Percentiles rank a stretch among this genome's conserved stretches.
Conservation (phyloP, 176 grass and related monocot genomes). For the Triticum timopheevii region DNA sequence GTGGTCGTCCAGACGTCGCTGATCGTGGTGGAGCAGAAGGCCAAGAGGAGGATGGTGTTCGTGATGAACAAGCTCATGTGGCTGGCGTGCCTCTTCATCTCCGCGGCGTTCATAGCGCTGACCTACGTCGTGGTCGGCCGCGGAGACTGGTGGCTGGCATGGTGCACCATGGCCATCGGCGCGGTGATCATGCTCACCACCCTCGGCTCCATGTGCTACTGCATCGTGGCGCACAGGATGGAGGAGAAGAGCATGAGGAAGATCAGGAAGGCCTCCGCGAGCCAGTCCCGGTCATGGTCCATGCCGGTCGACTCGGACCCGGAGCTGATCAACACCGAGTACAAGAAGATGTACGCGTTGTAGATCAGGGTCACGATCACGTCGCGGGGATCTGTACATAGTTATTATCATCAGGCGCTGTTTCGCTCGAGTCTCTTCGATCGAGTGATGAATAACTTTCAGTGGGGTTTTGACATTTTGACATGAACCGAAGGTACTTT, state of each 20-base stretch:
- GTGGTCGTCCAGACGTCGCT: slow-evolving; percentile 88
- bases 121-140: slow-evolving; percentile 78
- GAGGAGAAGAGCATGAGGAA: slow-evolving; percentile 75
- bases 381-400: slow-evolving; percentile 28
- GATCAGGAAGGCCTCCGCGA: slow-evolving; percentile 55
- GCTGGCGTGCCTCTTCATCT: slow-evolving; percentile 88
- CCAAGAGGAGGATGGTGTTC: slow-evolving; percentile 88
- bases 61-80: slow-evolving; percentile 99
- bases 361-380: slow-evolving; percentile 28
- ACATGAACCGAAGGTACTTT: slow-evolving; percentile 1
- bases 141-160: slow-evolving; percentile 76
- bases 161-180: slow-evolving; percentile 89
- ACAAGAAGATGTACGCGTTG: slow-evolving; percentile 90
- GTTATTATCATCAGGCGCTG: neutral
- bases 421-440: slow-evolving; percentile 4
- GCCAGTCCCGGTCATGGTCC: slow-evolving; percentile 66
- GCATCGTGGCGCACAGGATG: slow-evolving; percentile 65
- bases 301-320: slow-evolving; percentile 57
- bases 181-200: slow-evolving; percentile 82
- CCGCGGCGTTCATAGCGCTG: slow-evolving; percentile 70
- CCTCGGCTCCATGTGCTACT: slow-evolving; percentile 85
- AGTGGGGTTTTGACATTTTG: neutral
- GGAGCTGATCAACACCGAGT: slow-evolving; percentile 76
- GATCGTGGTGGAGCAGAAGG: slow-evolving; percentile 89
- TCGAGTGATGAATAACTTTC: neutral